Evolutionary conservation across 371 early-diverging fungal species (phyloP).

Genomic region (Nosema granulosis): DNA sequence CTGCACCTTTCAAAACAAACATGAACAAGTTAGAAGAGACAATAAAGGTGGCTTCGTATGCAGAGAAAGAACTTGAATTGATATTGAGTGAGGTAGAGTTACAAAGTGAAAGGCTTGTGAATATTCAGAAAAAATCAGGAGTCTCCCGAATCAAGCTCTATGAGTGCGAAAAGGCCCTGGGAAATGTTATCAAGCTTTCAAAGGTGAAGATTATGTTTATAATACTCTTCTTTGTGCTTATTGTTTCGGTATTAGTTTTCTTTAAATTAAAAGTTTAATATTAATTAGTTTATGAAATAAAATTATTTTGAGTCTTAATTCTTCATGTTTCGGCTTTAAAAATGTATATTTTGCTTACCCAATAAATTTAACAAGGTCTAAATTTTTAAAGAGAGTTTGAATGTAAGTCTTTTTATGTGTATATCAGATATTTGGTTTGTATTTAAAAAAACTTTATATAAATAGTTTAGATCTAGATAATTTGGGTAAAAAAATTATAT

Average conservation of each 20-base stretch:
- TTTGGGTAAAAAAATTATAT: too few relatives aligned
- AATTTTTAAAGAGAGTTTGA: too few relatives aligned
- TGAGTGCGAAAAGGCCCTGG: slow-evolving; percentile 6
- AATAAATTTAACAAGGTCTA: too few relatives aligned
- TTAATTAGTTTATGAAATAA: background rate
- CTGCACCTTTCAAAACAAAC: background rate
- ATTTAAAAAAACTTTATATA: too few relatives aligned
- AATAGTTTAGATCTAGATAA: too few relatives aligned
- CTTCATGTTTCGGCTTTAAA: too few relatives aligned
- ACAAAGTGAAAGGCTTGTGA: slow-evolving; percentile 49
- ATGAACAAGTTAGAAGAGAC: slow-evolving; percentile 40
- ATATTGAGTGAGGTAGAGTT: slow-evolving; percentile 31
- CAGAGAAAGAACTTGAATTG: slow-evolving; percentile 27
- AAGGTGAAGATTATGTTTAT: slow-evolving; percentile 10
- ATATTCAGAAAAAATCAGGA: slow-evolving; percentile 42
- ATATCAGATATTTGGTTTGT: too few relatives aligned
- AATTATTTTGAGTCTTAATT: slow-evolving; percentile 9
- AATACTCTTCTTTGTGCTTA: background rate
- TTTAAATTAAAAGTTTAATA: background rate
- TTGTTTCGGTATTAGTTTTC: background rate
- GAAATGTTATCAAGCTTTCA: slow-evolving; percentile 9
- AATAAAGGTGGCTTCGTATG: slow-evolving; percentile 33
- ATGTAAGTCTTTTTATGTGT: too few relatives aligned
- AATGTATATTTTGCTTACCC: too few relatives aligned
- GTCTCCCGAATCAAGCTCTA: background rate